Conservation (phyloP, 1,139 yeast species). For the Nakaseomyces delphensis region DNA sequence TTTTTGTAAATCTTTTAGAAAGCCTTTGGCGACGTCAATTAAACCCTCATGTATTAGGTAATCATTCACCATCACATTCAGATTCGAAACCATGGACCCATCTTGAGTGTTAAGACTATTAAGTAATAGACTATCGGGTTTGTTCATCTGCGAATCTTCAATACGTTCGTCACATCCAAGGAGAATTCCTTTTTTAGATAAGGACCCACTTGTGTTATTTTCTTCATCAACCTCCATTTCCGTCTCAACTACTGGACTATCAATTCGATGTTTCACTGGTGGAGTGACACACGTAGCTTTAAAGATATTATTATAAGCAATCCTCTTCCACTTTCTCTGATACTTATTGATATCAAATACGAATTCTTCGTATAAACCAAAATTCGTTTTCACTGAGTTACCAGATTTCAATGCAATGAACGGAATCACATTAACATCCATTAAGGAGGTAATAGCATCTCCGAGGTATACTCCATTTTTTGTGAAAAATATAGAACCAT, state of each 20-base stretch:
- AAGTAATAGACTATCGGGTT: slow-evolving; percentile 23
- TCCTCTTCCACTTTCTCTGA: slow-evolving; percentile 40
- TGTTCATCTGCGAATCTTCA: slow-evolving; percentile 21
- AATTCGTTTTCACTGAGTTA: slow-evolving; percentile 52
- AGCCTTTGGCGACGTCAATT: slow-evolving; percentile 56
- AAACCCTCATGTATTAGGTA: slow-evolving; percentile 71
- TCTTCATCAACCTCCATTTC: slow-evolving; percentile 10
- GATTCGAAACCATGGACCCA: slow-evolving; percentile 35
- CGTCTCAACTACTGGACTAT: slow-evolving; percentile 2
- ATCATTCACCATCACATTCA: slow-evolving; percentile 53
- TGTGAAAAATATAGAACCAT: slow-evolving; percentile 61
- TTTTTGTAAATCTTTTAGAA: slow-evolving; percentile 40
- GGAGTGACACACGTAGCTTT: slow-evolving; percentile 15
- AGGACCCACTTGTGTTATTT: neutral
- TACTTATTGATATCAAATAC: slow-evolving; percentile 64
- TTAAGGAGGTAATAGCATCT: slow-evolving; percentile 41
- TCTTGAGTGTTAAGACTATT: slow-evolving; percentile 26
- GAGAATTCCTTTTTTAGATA: slow-evolving; percentile 8
- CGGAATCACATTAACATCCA: slow-evolving; percentile 37
- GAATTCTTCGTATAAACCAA: slow-evolving; percentile 55
- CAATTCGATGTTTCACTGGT: slow-evolving; percentile 11
- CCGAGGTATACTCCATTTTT: slow-evolving; percentile 67
- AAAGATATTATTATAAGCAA: slow-evolving; percentile 27
- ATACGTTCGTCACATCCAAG: slow-evolving; percentile 19
- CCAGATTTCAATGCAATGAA: slow-evolving; percentile 44